Evolutionary conservation across 371 early-diverging fungal species (phyloP), one percentile per base, ranked within the genome.

Genomic region (Gilbertella persicaria): DNA sequence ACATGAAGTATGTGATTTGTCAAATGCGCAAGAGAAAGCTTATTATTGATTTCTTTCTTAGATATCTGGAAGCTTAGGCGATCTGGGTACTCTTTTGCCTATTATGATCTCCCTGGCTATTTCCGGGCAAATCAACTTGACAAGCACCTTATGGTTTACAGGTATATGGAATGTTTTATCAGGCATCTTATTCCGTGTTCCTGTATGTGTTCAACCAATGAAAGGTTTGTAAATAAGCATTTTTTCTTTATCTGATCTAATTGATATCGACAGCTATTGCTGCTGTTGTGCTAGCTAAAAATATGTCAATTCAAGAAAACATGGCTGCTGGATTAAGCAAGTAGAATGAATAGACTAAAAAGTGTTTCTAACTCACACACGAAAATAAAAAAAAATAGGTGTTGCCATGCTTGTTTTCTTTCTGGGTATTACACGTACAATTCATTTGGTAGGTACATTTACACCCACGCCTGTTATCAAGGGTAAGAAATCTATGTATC

Each of bases 141-240:
- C 92, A 4, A 69, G 92, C 25, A 90, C 93, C 9, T 67, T 95
- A 53, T 82, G 93, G 69, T 92, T 93, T 73, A 92, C 91, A 46
- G 95, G 94, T 12, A 65, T 92, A 29, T 95, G 88, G 90, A 94
- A 94, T 53, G 92, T 95, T 37, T 14, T 86, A 26, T 85, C 89
- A 0, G 94, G 94, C 17, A 45, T 90, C 12, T 46, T 79, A 20
- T 95, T 88, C 55, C 83, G 87, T 26, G 86, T 93, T 23, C 95
- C 95, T 29, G 87, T 94, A 72, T 87, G 93, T 57, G 90, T 89
- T 24, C 90, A 90, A 58, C 91, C 91, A 19, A 91, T 89, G 91
- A 91, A 90, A 73, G 85, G 87, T 85, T 75, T 44, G 12, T 25
- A n/a, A n/a, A 7, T n/a, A 1, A 4, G 8, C 13, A 16, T n/a